A percentile compares a stretch with the other conserved stretches of the same genome.
phyloP scores from a whole-genome alignment of 192 early-diverging fungal species.

The Coemansia sp. region DNA sequence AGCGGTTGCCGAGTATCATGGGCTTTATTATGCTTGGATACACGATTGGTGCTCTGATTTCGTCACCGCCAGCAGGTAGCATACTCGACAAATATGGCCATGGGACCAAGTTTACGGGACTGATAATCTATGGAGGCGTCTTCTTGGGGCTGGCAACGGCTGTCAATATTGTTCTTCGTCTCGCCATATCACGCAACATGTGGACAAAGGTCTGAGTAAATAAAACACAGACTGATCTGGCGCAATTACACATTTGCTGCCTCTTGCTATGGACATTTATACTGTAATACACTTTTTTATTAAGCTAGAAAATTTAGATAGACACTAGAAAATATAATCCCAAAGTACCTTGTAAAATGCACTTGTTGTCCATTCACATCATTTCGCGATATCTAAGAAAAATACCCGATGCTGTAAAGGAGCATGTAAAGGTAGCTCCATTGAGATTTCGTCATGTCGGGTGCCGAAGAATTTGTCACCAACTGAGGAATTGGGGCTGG shows the following conservation, averaged over 20 bases:
- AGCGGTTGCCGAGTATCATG: constrained; percentile 29
- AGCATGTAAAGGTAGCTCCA: no score
- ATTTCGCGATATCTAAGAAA: no score
- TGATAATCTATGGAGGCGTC: constrained; percentile 28
- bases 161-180: constrained; percentile 17
- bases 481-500: not conserved
- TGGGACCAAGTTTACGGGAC: constrained; percentile 20
- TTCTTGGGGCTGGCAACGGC: constrained; percentile 19
- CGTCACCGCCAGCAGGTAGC: constrained; percentile 19
- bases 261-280: not conserved
- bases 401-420: no score
- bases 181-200: not conserved
- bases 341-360: no score
- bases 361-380: no score
- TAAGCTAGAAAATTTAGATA: not conserved
- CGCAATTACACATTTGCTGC: no score
- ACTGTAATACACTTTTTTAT: not conserved
- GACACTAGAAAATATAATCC: not conserved
- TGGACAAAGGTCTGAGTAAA: not conserved
- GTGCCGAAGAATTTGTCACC: not conserved
- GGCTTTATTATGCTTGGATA: constrained; percentile 31
- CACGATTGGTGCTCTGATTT: constrained; percentile 17
- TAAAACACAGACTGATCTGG: not conserved
- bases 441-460: no score
- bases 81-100: constrained; percentile 39